Conservation (phyloP, 306 rosid genomes). For the Styphnolobium japonicum region DNA sequence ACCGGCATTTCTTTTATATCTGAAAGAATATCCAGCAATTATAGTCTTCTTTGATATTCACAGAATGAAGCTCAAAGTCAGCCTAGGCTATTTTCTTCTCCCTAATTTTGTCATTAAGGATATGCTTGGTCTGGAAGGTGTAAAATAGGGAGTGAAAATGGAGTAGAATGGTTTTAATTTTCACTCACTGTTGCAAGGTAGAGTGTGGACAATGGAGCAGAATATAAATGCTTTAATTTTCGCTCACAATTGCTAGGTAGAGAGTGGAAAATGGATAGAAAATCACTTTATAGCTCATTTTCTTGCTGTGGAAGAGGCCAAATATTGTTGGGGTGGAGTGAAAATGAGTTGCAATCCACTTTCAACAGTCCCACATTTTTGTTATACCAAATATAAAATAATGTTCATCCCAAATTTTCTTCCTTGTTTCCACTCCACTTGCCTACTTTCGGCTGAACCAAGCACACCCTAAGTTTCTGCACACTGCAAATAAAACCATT, state of each 20-base stretch:
- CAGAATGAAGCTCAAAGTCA: slow-evolving; percentile 19
- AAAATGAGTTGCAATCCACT: neutral
- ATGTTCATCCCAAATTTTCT: neutral
- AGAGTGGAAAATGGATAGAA: neutral
- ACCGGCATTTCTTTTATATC: neutral
- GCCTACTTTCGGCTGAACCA: neutral
- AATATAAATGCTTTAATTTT: neutral
- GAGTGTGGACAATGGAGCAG: neutral
- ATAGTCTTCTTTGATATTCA: neutral
- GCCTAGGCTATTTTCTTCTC: neutral
- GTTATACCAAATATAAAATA: neutral
- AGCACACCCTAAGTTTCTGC: neutral
- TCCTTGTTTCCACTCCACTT: neutral
- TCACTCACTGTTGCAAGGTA: neutral
- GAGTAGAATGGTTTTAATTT: neutral
- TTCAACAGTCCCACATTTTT: neutral
- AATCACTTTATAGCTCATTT: neutral
- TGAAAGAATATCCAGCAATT: neutral
- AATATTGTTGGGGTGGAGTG: neutral
- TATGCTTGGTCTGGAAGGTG: neutral
- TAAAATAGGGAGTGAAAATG: neutral
- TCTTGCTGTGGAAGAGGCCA: neutral
- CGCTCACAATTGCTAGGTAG: neutral
- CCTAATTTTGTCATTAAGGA: neutral
- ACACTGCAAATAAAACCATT: neutral